Base-by-base conservation (phyloP, 192 early-diverging fungal genomes). In the Paraglomus brasilianum region DNA sequence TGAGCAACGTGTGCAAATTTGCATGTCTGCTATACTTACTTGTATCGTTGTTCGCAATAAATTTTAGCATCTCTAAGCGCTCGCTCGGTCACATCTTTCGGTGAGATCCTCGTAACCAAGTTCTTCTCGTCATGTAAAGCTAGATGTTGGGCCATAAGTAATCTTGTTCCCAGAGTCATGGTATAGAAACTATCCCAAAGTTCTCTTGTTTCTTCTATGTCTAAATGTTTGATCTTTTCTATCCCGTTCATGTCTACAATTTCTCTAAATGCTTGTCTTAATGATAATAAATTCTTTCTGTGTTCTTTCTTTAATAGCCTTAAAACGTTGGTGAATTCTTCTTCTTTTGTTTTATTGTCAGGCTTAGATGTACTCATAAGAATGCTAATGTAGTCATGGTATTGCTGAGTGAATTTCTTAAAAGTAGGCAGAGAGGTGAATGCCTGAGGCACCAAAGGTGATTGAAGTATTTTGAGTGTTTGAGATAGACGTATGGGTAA, bases 161-260 rank as follows among this genome's bases (percentile, higher is more conserved):
- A 78, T 71, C 81, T 80, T 13, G 85, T 82, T 36, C 84, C 82
- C 21, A 87, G 65, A 67, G 80, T 86, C 73, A 85, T 81, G 44
- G 83, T 80, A 69, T 86, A 86, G 70, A 87, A 81, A 61, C 81
- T 76, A 73, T 87, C 81, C 47, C 82, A 84, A n/a, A n/a, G n/a
- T n/a, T n/a, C n/a, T n/a, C n/a, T n/a, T 74, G 84, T 83, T 5
- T 75, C 70, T 39, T 84, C 79, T 8, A 81, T 81, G 57, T 74
- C 81, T 59, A 72, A 78, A 62, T 48, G 40, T 22, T 64, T 42
- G 62, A 48, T 48, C 11, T n/a, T 48, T 13, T n/a, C 11, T 48
- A 13, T 48, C 47, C 10, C 11, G 47, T 13, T n/a, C 47, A n/a
- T 13, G 11, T 48, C 64, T 43, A 69, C 19, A 30, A 76, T 43